Evolutionary conservation across 345 rosid genomes (phyloP), one percentile per base, ranked within the genome.

Genomic region (Limnanthes douglasii): DNA sequence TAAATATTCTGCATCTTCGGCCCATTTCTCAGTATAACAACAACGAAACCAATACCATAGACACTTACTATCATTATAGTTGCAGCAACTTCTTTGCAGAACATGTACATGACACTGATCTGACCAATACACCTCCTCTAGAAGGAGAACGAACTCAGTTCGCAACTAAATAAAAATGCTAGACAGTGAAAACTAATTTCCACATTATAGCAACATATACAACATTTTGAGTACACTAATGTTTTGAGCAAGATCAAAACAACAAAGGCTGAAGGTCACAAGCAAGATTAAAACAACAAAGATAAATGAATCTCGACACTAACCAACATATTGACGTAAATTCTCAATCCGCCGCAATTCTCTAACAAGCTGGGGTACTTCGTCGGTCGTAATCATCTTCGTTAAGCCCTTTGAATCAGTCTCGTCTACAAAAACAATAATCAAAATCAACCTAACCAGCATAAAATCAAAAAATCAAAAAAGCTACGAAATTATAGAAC

Each of bases 241-340:
- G n/a, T 15, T 8, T 23, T 26, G 32, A 20, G 15, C 11, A 9
- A 9, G 20, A 37, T 9, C 15, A 23, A 37, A 0, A 3, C 3
- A 13, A 18, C 3, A 6, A 18, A 27, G 43, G 26, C 23, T 7
- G 7, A 14, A 5, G 23, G 21, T 12, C 15, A 3, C 19, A 39
- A 3, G 8, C n/a, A n/a, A n/a, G n/a, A n/a, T n/a, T n/a, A n/a
- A n/a, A n/a, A n/a, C n/a, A n/a, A n/a, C n/a, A n/a, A n/a, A 23
- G 32, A 28, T 28, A 3, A 10, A 10, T 28, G 22, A 38, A 45
- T 32, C 5, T 12, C 39, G 9, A 11, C 19, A 27, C 70, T 66
- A 50, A 83, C 95, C 60, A 20, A 64, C 44, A 22, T 83, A 83
- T 17, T 39, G 46, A 5, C 62, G 65, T 27, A 51, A 55, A 15